Base-by-base conservation (phyloP, 2,329 filamentous ascomycete genomes). In the Fusarium verrucosum region DNA sequence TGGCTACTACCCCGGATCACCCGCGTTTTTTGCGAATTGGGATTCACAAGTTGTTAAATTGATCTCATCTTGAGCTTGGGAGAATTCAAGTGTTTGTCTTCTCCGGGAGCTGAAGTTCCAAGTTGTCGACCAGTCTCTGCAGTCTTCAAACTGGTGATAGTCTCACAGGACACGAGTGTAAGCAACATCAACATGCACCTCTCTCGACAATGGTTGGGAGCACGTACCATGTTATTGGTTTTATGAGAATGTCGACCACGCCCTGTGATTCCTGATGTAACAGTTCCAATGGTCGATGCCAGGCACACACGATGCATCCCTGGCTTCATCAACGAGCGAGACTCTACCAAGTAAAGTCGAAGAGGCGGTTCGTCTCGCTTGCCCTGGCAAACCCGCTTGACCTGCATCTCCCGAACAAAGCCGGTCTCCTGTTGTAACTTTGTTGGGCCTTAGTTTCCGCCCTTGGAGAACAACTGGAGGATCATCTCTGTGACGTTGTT, bases 351-450 rank as follows among this genome's bases (percentile, higher is more conserved):
- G 44, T 47, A 38, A 38, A 28, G 37, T 50, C 36, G 11, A 36
- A 55, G 43, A 51, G 22, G 47, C 36, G 63, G 62, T 65, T 68
- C 54, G 53, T 57, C 57, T 61, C 56, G 58, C 41, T 61, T 61
- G 47, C 17, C 52, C 38, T 58, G 23, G 56, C 38, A 28, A 68
- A 54, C 35, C 68, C 65, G 70, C 64, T 57, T 46, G 53, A 46
- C 46, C 35, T 66, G 58, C 68, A 61, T 71, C 50, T 68, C 64
- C 65, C 58, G 62, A 54, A 58, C 28, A 58, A 50, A n/a, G n/a
- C 23, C 35, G 46, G 44, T 43, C 41, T 62, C 46, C 44, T 62
- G 49, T 42, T 41, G 52, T 55, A 58, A 60, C 58, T 60, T 50
- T 30, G 17, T 64, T 64, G 23, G 26, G 53, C 25, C 33, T 55